Evolutionary conservation across 495 filamentous ascomycete genomes (phyloP), one percentile per base, ranked within the genome.

Genomic region (Penicillium simplicissimum): DNA sequence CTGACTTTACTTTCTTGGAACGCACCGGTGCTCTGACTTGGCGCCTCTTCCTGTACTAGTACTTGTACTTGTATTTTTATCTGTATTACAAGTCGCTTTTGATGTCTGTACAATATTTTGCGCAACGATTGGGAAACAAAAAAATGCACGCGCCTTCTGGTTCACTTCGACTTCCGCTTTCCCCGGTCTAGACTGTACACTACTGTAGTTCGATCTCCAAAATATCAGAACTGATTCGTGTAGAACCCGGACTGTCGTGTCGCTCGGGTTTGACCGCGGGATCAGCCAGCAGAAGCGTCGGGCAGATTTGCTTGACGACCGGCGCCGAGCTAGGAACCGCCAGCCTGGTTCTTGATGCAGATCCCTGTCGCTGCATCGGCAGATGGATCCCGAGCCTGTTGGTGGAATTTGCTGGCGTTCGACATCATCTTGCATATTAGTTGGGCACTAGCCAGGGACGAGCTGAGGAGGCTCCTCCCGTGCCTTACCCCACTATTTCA

Each of bases 271-370:
- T 62, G 52, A 38, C 59, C 57, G 54, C 40, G 36, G 45, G 53
- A 58, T 55, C 43, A 33, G 43, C 58, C 43, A 33, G 43, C 58
- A 58, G 56, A 45, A 63, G 52, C 55, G 65, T 69, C 60, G 64
- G 69, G 69, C 69, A 67, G 67, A 67, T 69, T 71, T 69, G 64
- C 64, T 61, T 67, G 38, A 53, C 48, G 64, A 71, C 67, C 59
- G 57, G 55, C 51, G 52, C 60, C 64, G 62, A 69, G 63, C 60
- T 58, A 71, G 68, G 64, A 61, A 67, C 68, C 54, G 56, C 54
- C 66, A 57, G 68, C 37, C 59, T 54, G 58, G 51, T 69, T 69
- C 28, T 61, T 35, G 66, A 69, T 65, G 51, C 59, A 23, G 53
- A 42, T 55, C 54, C 58, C 40, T 63, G 54, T 62, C 38, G 23